phyloP scores from a whole-genome alignment of 352 stramenopile genomes.

The Phytophthora pinifolia region DNA sequence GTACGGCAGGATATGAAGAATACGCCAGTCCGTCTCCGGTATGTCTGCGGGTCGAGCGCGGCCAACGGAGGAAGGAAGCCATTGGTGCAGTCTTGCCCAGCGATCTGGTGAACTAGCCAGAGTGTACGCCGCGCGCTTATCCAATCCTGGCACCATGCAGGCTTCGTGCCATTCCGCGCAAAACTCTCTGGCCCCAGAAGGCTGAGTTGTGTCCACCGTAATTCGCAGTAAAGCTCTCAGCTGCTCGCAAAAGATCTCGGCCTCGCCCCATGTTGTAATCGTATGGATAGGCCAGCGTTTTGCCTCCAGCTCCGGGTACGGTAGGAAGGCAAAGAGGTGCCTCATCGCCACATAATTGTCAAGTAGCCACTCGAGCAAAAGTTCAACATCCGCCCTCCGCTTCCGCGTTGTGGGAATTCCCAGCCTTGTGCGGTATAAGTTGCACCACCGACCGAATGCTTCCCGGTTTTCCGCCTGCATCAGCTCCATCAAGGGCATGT shows the following conservation, averaged over 20 bases:
- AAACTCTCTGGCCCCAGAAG: background rate
- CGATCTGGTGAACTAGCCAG: background rate
- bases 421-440: background rate
- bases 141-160: background rate
- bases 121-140: background rate
- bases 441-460: background rate
- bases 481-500: background rate
- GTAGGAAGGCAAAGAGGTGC: background rate
- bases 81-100: background rate
- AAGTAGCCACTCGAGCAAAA: background rate
- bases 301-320: slow-evolving; percentile 2
- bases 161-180: background rate
- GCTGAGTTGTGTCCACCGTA: background rate
- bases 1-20: slow-evolving; percentile 7
- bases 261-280: background rate
- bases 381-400: background rate
- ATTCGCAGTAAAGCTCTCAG: background rate
- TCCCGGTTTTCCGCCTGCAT: background rate
- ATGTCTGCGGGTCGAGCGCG: background rate
- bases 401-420: background rate
- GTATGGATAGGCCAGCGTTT: background rate
- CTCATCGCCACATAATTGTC: background rate
- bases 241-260: background rate
- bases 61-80: background rate
- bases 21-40: background rate